phyloP scores from a whole-genome alignment of 2,329 filamentous ascomycete genomes.

The Pseudogymnoascus sp. region DNA sequence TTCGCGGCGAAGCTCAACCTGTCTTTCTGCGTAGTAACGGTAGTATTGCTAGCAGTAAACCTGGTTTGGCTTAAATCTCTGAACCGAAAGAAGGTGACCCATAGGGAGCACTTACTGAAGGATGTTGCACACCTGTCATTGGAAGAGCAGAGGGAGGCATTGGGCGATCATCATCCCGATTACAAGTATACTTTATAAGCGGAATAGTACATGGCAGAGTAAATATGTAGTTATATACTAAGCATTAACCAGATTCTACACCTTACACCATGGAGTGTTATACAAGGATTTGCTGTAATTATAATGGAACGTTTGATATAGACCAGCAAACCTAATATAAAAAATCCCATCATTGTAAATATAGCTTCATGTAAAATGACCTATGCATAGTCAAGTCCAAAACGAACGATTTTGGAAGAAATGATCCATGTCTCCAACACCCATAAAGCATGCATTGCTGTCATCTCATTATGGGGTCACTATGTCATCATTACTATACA shows the following conservation, averaged over 20 bases:
- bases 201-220: neutral
- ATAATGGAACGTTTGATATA: neutral
- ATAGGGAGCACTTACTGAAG: neutral
- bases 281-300: neutral
- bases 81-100: slow-evolving; percentile 2
- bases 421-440: neutral
- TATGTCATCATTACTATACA: neutral
- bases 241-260: neutral
- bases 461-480: neutral
- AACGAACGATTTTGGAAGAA: neutral
- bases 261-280: neutral
- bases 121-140: neutral
- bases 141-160: neutral
- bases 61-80: neutral
- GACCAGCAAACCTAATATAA: neutral
- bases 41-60: neutral
- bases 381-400: neutral
- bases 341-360: neutral
- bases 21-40: neutral
- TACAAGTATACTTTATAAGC: slow-evolving; percentile 5
- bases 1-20: neutral
- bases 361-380: neutral
- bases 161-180: slow-evolving; percentile 1
- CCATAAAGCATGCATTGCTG: neutral
- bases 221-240: neutral